phyloP scores from a whole-genome alignment of 805 yeast species.

The Barnettozyma populi region DNA sequence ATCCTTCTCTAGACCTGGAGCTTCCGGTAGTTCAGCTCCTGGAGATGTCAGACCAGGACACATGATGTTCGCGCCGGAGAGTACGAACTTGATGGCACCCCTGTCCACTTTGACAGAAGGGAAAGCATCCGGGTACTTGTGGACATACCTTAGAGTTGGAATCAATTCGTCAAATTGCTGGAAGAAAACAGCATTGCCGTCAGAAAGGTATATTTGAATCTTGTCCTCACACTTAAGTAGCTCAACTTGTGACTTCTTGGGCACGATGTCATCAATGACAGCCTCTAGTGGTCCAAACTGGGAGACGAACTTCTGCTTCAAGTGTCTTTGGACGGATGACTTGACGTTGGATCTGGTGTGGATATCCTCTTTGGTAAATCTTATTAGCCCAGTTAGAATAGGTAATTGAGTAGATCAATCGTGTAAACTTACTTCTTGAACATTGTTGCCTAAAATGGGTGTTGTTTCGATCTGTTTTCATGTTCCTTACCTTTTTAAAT shows the following conservation, averaged over 20 bases:
- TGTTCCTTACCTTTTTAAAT: background rate
- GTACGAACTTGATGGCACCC: slow-evolving; percentile 92
- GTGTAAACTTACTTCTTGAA: slow-evolving; percentile 36
- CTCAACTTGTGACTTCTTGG: slow-evolving; percentile 80
- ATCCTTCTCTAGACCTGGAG: slow-evolving; percentile 55
- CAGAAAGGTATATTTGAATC: slow-evolving; percentile 69
- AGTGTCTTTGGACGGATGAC: slow-evolving; percentile 89
- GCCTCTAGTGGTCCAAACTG: slow-evolving; percentile 75
- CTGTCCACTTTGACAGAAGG: slow-evolving; percentile 88
- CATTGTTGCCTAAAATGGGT: slow-evolving; percentile 27
- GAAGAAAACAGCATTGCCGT: slow-evolving; percentile 67
- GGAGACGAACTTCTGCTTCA: slow-evolving; percentile 64
- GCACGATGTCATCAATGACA: slow-evolving; percentile 74
- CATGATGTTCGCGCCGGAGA: slow-evolving; percentile 97
- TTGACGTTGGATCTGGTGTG: slow-evolving; percentile 89
- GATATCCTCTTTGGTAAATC: slow-evolving; percentile 78
- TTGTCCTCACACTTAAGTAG: slow-evolving; percentile 86
- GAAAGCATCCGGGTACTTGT: slow-evolving; percentile 76
- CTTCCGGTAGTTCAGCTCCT: slow-evolving; percentile 80
- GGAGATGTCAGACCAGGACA: slow-evolving; percentile 89
- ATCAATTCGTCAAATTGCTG: slow-evolving; percentile 78
- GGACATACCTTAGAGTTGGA: slow-evolving; percentile 72
- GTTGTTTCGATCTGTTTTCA: background rate
- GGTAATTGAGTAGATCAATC: background rate
- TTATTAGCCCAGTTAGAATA: slow-evolving; percentile 10